Percentiles rank a stretch among this genome's conserved stretches.
Conservation (phyloP, 805 yeast genomes). For the Lachancea dasiensis region DNA sequence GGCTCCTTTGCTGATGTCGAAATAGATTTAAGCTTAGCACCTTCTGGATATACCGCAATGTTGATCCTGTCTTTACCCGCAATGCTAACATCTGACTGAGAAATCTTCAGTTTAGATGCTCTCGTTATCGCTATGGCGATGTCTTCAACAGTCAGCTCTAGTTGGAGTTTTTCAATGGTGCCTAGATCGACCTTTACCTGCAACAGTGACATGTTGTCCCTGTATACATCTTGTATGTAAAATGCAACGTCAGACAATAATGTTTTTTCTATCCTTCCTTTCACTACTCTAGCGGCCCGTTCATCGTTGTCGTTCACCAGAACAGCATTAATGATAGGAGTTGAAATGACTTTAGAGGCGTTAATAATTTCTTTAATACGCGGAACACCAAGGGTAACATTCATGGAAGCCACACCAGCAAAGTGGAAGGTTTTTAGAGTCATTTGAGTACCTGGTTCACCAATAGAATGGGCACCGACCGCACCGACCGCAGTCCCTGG, state of each 20-base stretch:
- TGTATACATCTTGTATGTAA: conserved; percentile 91
- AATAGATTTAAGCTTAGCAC: conserved; percentile 37
- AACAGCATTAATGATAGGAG: conserved; percentile 94
- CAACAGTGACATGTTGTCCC: conserved; percentile 67
- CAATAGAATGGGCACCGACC: conserved; percentile 97
- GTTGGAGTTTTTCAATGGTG: conserved; percentile 83
- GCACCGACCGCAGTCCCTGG: conserved; percentile 99
- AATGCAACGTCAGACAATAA: conserved; percentile 76
- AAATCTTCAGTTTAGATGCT: conserved; percentile 87
- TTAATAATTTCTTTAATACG: conserved; percentile 98
- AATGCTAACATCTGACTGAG: conserved; percentile 62
- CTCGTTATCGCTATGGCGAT: conserved; percentile 73
- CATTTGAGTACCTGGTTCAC: conserved; percentile 99
- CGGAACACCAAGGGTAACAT: conserved; percentile 97
- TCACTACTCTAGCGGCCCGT: conserved; percentile 96
- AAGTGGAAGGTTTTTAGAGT: conserved; percentile 94
- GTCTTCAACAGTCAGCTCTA: conserved; percentile 81
- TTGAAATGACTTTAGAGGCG: conserved; percentile 90
- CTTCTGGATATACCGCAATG: conserved; percentile 49
- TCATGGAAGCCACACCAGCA: conserved; percentile 99
- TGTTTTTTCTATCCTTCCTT: conserved; percentile 95
- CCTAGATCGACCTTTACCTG: conserved; percentile 75
- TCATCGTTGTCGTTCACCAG: conserved; percentile 91
- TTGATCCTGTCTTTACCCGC: conserved; percentile 60
- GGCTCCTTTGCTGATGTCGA: conserved; percentile 39